Base-by-base conservation (phyloP, 2,329 filamentous ascomycete genomes). In the Boeremia lycopersici region DNA sequence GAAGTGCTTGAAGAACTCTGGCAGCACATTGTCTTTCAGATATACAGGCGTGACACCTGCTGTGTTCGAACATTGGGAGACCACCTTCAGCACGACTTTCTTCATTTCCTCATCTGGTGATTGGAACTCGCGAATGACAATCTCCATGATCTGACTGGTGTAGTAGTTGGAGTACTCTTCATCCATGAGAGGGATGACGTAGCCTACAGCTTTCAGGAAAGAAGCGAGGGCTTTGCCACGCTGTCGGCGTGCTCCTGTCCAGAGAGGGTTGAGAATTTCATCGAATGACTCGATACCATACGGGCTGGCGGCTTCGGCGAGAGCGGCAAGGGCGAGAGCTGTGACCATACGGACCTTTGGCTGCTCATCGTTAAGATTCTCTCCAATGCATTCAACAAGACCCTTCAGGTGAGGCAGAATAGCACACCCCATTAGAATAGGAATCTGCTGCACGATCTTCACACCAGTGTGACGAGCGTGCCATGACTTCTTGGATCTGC, bases 101-200 rank as follows among this genome's bases (percentile, higher is more conserved):
- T 98, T 99, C 95, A 99, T 99, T 77, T 99, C 95, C 76, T 99
- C 95, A 63, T 99, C 95, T 0, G 95, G 95, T 0, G 93, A 97
- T 6, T 92, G 90, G 70, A 99, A 99, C 73, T 99, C 95, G 68
- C 95, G 87, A 28, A 98, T 85, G 12, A 99, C 80, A 68, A 98
- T 98, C 76, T 98, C 95, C 93, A 99, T 98, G 69, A 99, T 97
- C 76, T 99, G 93, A 64, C 88, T 91, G 8, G 95, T 98, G 72
- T 99, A 99, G 79, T 99, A 99, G 74, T 97, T 98, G 77, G 95
- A 93, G 74, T 97, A 98, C 72, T 99, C 95, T 77, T 99, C 95
- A 78, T 99, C 95, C 95, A 99, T 99, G 47, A 99, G 84, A 4
- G 95, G 95, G 60, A 99, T 98, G 71, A 99, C 96, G 74, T 95